Percentiles rank a stretch among this genome's conserved stretches.
Conservation (phyloP, 305 asterid genomes). For the Solanum hybrid region DNA sequence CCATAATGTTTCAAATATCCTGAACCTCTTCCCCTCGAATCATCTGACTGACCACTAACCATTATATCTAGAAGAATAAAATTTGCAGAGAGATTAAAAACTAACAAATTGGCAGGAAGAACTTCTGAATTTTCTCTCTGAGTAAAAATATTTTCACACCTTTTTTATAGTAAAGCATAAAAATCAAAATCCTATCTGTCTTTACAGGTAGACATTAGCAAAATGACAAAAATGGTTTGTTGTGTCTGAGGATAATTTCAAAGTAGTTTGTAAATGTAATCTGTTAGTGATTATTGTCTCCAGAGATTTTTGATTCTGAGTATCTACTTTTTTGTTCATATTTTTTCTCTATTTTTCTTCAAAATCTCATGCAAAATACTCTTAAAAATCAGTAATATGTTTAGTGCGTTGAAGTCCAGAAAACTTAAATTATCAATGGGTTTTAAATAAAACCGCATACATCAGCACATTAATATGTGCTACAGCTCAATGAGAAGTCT, state of each 20-base stretch:
- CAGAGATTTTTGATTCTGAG: neutral
- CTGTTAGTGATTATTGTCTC: neutral
- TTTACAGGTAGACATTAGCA: neutral
- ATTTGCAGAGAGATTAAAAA: neutral
- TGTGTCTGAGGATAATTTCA: neutral
- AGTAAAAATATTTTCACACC: neutral
- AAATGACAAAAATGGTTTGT: neutral
- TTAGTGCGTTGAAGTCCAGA: neutral
- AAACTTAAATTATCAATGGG: neutral
- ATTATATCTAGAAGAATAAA: neutral
- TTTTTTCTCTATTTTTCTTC: neutral
- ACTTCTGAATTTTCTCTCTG: neutral
- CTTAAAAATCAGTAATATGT: neutral
- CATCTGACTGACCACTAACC: constrained; percentile 21
- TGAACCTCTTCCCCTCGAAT: constrained; percentile 6
- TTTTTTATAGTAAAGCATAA: neutral
- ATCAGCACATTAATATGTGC: neutral
- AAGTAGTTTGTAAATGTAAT: neutral
- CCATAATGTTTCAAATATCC: neutral
- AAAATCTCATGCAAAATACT: neutral
- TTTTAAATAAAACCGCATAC: neutral
- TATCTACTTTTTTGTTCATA: neutral
- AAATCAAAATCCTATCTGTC: neutral
- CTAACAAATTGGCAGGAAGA: neutral
- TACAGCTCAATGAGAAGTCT: neutral